These are phyloP conservation scores for Volvariella surrecta DNA, from an alignment of 1,284 basidiomycete species.

Conservation along the genomic window DNA sequence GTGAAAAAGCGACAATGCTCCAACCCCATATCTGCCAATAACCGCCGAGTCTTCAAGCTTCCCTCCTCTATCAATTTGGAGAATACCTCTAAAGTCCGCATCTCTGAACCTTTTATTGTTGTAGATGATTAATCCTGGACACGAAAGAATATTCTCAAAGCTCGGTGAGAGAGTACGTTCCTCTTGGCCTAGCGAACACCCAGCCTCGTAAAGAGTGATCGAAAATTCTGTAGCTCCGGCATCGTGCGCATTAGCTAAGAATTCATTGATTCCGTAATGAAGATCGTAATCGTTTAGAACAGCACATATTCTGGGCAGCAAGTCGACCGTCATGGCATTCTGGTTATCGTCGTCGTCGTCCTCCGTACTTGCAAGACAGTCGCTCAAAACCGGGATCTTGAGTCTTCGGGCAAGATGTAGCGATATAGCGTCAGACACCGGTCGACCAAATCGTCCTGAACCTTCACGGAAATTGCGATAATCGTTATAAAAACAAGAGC, in stretches of 20 bases:
- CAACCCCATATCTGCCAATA: conserved; percentile 43
- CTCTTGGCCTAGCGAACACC: background rate
- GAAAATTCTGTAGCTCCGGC: conserved; percentile 32
- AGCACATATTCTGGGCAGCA: conserved; percentile 9
- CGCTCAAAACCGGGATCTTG: conserved; percentile 1
- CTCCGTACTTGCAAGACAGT: background rate
- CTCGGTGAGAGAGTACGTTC: background rate
- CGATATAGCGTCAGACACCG: background rate
- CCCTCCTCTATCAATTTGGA: conserved; percentile 32
- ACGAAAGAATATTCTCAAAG: conserved; percentile 23
- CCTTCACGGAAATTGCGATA: background rate
- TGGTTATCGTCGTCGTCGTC: conserved; percentile 11
- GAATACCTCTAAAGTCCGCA: conserved; percentile 35
- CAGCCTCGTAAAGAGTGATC: conserved; percentile 25
- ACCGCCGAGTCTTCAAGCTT: conserved; percentile 26
- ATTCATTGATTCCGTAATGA: conserved; percentile 33
- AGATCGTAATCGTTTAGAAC: conserved; percentile 28
- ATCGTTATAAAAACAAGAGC: background rate
- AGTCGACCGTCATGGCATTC: conserved; percentile 20
- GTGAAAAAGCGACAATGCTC: conserved; percentile 40
- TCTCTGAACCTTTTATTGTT: conserved; percentile 33
- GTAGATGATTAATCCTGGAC: conserved; percentile 31
- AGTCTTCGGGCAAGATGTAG: background rate
- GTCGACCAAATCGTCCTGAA: background rate
- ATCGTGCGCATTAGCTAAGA: conserved; percentile 42